These are phyloP conservation scores for Colletotrichum cereale DNA, from an alignment of 2,329 filamentous ascomycete species.

Conservation along the genomic window DNA sequence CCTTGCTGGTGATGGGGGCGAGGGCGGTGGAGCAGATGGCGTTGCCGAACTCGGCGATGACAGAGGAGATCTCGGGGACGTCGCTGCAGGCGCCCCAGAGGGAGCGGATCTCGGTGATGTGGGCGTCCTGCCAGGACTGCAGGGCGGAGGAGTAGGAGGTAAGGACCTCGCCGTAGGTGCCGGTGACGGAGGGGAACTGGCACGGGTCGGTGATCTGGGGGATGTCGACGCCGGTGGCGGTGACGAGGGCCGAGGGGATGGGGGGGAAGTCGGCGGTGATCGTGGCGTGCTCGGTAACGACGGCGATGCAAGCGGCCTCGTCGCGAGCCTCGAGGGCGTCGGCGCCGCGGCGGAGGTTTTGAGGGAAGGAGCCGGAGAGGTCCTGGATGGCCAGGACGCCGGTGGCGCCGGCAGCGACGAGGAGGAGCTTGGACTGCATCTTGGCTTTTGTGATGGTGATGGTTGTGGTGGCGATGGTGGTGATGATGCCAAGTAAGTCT, in stretches of 20 bases:
- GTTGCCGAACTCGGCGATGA: constrained; percentile 7
- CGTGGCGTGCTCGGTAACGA: constrained; percentile 36
- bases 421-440: constrained; percentile 36
- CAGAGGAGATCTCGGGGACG: constrained; percentile 40
- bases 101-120: constrained; percentile 41
- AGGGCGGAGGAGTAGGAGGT: constrained; percentile 44
- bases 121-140: constrained; percentile 44
- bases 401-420: constrained; percentile 22
- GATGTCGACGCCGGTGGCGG: constrained; percentile 42
- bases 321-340: constrained; percentile 26
- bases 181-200: constrained; percentile 46
- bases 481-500: background rate
- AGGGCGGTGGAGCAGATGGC: constrained; percentile 25
- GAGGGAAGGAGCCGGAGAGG: constrained; percentile 25
- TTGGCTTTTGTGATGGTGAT: background rate
- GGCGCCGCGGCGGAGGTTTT: constrained; percentile 14
- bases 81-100: constrained; percentile 46
- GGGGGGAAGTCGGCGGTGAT: constrained; percentile 40
- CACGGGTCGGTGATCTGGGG: constrained; percentile 42
- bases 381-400: constrained; percentile 27
- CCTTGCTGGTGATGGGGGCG: constrained; percentile 6
- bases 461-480: background rate
- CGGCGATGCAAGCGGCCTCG: constrained; percentile 28
- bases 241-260: constrained; percentile 41
- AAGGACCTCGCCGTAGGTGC: constrained; percentile 44